Evolutionary conservation across 345 rosid species (phyloP).

Genomic region (Moricandia moricandioides): DNA sequence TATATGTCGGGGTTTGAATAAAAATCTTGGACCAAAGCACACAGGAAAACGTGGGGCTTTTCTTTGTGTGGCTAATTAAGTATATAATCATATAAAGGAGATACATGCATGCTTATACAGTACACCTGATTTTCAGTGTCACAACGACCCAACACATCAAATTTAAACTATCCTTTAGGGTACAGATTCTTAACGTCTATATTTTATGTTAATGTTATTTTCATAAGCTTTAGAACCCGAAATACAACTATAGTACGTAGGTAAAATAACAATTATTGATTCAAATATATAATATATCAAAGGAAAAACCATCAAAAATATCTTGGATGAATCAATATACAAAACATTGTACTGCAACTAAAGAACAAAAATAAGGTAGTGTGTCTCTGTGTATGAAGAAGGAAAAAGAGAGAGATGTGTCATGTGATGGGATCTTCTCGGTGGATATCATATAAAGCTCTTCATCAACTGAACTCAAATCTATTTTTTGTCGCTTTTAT

Average conservation of each 20-base stretch:
- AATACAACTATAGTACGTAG: not conserved
- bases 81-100: not conserved
- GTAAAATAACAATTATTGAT: not conserved
- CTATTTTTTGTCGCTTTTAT: not conserved
- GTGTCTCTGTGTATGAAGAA: slow-evolving; percentile 10
- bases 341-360: slow-evolving; percentile 9
- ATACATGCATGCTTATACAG: slow-evolving; percentile 1
- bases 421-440: slow-evolving; percentile 29
- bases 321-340: not conserved
- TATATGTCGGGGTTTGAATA: slow-evolving; percentile 17
- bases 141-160: not conserved
- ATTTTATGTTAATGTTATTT: not conserved
- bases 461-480: slow-evolving; percentile 20
- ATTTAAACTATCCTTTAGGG: not conserved
- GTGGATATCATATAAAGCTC: slow-evolving; percentile 32
- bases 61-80: slow-evolving; percentile 13
- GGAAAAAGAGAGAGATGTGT: slow-evolving; percentile 13
- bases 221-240: not conserved
- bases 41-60: slow-evolving; percentile 8
- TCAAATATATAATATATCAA: not conserved
- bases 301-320: not conserved
- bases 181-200: not conserved
- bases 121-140: slow-evolving; percentile 10
- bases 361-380: slow-evolving; percentile 12
- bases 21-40: slow-evolving; percentile 15